Base-by-base conservation (phyloP, 2,329 filamentous ascomycete species). In the Ceratocystis smalleyi region DNA sequence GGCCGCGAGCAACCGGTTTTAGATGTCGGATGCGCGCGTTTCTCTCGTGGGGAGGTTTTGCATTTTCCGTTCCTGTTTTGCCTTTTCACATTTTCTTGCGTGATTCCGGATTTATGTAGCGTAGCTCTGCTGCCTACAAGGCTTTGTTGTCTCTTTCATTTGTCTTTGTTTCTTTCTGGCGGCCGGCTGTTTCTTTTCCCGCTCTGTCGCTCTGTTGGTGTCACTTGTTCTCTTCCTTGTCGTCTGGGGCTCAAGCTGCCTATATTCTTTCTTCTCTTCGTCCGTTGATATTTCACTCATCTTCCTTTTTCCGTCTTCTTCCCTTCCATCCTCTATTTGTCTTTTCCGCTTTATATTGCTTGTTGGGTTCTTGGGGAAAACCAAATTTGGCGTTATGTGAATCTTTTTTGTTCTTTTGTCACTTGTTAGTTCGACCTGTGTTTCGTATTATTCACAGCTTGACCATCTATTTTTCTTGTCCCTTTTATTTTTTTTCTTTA, bases 1-100 rank as follows among this genome's bases (percentile, higher is more conserved):
- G 78, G 86, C 87, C 63, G 83, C 85, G 40, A 83, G 87, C 68
- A 85, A 80, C 72, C 79, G 81, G 69, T 81, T 85, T 70, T 86
- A 75, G 74, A 62, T 43, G 64, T 62, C 22, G 66, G 40, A 12
- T 40, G 51, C 64, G 57, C 27, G 49, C 51, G 22, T 59, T 49
- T 51, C 49, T 60, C 19, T 60, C 64, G 35, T 35, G 62, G 64
- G 61, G 47, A n/a, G 17, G 32, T n/a, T 55, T 40, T 27, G 47
- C n/a, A 40, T 22, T 45, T 67, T 59, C 64, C 40, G 59, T 51
- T 62, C 40, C 27, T 45, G 62, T 64, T 62, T 61, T 68, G 40
- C 40, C 61, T 35, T 60, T 65, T 51, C 65, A 65, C 65, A 67
- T 67, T 64, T 67, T 59, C 24, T 64, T 45, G 57, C 64, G 35